Evolutionary conservation across 176 grass and related monocot genomes (phyloP).

Genomic region (Tillandsia leiboldiana): DNA sequence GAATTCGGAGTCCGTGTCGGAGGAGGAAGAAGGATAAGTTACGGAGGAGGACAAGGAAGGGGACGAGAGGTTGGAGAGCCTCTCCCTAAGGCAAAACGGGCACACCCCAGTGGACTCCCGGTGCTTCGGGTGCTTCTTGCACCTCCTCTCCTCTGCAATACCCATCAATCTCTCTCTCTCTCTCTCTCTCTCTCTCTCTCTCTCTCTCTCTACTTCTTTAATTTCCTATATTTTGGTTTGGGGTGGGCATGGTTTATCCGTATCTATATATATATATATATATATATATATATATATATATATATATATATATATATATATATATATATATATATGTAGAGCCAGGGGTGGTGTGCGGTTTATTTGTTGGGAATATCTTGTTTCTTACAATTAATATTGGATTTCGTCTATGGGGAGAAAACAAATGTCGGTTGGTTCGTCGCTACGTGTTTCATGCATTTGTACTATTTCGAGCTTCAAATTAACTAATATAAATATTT

Average conservation of each 20-base stretch:
- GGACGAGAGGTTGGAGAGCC: constrained; percentile 38
- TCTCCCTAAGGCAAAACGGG: constrained; percentile 64
- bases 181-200: constrained; percentile 2
- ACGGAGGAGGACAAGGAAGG: constrained; percentile 35
- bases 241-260: neutral
- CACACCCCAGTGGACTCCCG: constrained; percentile 43
- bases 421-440: too few species aligned
- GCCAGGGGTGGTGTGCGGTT: too few species aligned
- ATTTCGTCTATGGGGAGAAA: too few species aligned
- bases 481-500: too few species aligned
- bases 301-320: too few species aligned
- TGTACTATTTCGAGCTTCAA: too few species aligned
- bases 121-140: constrained; percentile 59
- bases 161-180: constrained; percentile 15
- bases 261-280: too few species aligned
- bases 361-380: too few species aligned
- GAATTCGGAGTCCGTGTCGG: constrained; percentile 25
- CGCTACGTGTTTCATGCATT: too few species aligned
- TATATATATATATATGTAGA: too few species aligned
- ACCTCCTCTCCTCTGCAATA: constrained; percentile 24
- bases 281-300: too few species aligned
- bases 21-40: constrained; percentile 3
- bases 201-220: neutral
- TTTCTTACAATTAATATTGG: too few species aligned
- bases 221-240: constrained; percentile 8